Base-by-base conservation (phyloP, 768 basidiomycete genomes). In the Coprinopsis sp. region DNA sequence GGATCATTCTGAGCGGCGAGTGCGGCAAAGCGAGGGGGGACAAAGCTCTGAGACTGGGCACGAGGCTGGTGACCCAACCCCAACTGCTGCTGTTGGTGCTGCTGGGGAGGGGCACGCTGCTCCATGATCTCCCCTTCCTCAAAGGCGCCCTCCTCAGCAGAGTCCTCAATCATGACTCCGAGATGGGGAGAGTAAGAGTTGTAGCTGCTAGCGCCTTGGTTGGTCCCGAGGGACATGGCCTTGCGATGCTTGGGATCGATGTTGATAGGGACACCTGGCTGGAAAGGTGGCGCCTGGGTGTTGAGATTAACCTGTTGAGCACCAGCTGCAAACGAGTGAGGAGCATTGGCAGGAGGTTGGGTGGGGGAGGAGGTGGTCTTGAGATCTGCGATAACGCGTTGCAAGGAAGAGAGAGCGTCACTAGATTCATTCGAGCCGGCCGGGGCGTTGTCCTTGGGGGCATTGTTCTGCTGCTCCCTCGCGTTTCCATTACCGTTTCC, bases 381-480 rank as follows among this genome's bases (percentile, higher is more conserved):
- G 53, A 96, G 74, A 64, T 97, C 93, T 46, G 88, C 88, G 55
- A 97, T 97, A 64, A 96, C 86, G 47, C 90, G 82, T 60, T 97
- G 92, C 44, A 97, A 79, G 23, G 89, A 91, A 50, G 86, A 87
- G 49, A 92, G 72, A 14, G 87, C 89, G 62, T 86, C 85, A 60
- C 86, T 89, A 18, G 79, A 77, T 54, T 89, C 85, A 28, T 72
- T 73, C 78, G 76, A 30, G 72, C 73, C 29, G 81, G 76, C 30
- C 76, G 70, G 31, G 70, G 53, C 31, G 74, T 66, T 62, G 76
- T 74, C 62, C 71, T 80, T 48, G 64, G 64, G 49, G 62, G 47
- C 55, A 51, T 50, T 73, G 73, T 54, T 74, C 74, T 56, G n/a
- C n/a, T n/a, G n/a, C n/a, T n/a, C n/a, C n/a, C n/a, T n/a, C n/a